Percentiles rank a stretch among this genome's conserved stretches.
Evolutionary conservation across 129 eudicot species (phyloP).

Genomic region (Saussurea involucrata): DNA sequence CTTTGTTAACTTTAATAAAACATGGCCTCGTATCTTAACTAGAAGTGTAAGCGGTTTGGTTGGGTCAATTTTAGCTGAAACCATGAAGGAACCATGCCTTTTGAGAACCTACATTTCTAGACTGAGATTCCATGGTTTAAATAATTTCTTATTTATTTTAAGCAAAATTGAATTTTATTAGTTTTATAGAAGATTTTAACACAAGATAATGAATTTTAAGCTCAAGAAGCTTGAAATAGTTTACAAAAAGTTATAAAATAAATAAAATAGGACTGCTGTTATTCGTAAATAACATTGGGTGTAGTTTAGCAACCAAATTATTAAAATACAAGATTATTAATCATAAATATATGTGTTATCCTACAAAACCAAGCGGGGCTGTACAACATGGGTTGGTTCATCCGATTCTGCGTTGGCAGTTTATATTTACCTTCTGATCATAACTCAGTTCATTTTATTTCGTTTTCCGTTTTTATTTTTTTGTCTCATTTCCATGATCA

Average conservation of each 20-base stretch:
- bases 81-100: background rate
- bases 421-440: too few relatives aligned
- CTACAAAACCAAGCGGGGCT: background rate
- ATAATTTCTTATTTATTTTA: background rate
- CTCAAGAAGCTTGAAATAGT: background rate
- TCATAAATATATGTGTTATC: background rate
- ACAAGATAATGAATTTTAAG: background rate
- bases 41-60: background rate
- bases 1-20: background rate
- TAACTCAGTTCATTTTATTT: background rate
- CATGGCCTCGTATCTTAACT: background rate
- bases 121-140: background rate
- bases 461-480: background rate
- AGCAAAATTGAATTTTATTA: background rate
- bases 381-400: background rate
- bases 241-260: background rate
- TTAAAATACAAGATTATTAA: background rate
- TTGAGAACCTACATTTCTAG: background rate
- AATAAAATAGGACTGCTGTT: background rate
- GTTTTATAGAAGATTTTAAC: background rate
- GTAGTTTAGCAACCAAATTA: background rate
- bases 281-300: background rate
- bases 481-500: background rate
- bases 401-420: background rate
- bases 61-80: background rate